These are phyloP conservation scores for Gremmenia infestans DNA, from an alignment of 2,329 filamentous ascomycete genomes.

Conservation along the genomic window DNA sequence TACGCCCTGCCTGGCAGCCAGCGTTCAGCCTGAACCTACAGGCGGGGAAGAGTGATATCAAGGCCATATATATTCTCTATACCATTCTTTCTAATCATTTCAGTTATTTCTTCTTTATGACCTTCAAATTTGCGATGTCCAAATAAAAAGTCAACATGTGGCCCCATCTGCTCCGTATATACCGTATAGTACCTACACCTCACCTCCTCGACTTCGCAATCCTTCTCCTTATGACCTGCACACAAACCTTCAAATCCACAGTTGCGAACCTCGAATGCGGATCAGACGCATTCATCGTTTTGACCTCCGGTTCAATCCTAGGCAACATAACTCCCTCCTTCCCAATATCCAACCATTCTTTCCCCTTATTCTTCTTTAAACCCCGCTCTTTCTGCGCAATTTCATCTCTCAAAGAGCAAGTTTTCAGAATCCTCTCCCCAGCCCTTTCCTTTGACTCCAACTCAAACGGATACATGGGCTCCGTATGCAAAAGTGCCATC, in stretches of 20 bases:
- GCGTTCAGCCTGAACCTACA: no score
- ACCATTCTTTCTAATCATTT: no score
- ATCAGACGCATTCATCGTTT: not conserved
- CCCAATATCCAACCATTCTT: slow-evolving; percentile 1
- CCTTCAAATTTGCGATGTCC: no score
- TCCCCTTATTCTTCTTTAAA: slow-evolving; percentile 4
- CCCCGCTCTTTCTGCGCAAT: not conserved
- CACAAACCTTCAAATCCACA: slow-evolving; percentile 5
- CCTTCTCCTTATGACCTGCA: not conserved
- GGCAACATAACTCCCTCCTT: not conserved
- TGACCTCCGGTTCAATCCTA: not conserved
- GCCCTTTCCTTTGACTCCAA: not conserved
- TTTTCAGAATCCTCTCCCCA: not conserved
- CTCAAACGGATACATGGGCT: slow-evolving; percentile 1
- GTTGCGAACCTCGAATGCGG: not conserved
- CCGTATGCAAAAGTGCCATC: slow-evolving; percentile 1
- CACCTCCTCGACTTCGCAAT: not conserved
- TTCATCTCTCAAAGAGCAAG: not conserved
- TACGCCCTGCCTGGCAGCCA: no score
- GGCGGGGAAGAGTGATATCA: no score
- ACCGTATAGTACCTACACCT: no score
- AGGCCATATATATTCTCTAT: no score
- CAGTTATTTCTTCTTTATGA: no score
- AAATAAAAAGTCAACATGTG: no score
- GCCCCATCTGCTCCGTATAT: no score